phyloP scores from a whole-genome alignment of 345 rosid genomes.

The Cardamine chenopodiifolia region DNA sequence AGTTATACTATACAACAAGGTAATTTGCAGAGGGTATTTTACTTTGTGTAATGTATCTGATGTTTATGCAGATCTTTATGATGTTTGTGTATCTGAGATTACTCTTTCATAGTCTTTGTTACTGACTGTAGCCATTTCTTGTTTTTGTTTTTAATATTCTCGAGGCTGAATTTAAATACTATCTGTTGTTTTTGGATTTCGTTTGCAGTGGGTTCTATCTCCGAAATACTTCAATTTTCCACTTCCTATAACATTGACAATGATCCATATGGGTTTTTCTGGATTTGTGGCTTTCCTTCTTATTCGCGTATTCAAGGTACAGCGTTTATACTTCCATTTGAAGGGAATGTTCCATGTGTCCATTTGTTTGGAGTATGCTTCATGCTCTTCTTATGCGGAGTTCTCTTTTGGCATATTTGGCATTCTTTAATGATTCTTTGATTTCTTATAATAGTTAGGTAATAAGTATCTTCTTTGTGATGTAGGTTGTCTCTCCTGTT shows the following conservation, averaged over 20 bases:
- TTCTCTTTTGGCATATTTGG: not conserved
- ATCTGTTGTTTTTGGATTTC: slow-evolving; percentile 3
- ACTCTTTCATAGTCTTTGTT: slow-evolving; percentile 3
- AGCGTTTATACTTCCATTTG: not conserved
- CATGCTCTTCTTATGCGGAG: not conserved
- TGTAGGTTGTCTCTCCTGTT: slow-evolving; percentile 92
- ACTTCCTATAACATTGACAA: slow-evolving; percentile 85
- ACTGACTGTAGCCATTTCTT: not conserved
- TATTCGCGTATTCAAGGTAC: slow-evolving; percentile 92
- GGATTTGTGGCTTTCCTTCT: slow-evolving; percentile 77
- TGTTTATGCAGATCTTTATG: slow-evolving; percentile 7
- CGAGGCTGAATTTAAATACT: not conserved
- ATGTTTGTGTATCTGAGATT: not conserved
- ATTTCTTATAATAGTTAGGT: not conserved
- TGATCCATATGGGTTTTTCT: slow-evolving; percentile 95
- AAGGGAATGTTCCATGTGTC: not conserved
- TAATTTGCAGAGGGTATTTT: slow-evolving; percentile 20
- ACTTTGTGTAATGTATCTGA: not conserved
- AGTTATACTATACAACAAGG: slow-evolving; percentile 96
- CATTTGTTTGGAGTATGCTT: not conserved
- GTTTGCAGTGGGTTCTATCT: slow-evolving; percentile 93
- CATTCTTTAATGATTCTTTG: not conserved
- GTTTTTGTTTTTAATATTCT: not conserved
- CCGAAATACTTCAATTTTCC: slow-evolving; percentile 91
- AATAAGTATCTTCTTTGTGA: slow-evolving; percentile 20